These are phyloP conservation scores for Microthyrium microscopicum DNA, from an alignment of 2,329 filamentous ascomycete genomes.

Conservation along the genomic window DNA sequence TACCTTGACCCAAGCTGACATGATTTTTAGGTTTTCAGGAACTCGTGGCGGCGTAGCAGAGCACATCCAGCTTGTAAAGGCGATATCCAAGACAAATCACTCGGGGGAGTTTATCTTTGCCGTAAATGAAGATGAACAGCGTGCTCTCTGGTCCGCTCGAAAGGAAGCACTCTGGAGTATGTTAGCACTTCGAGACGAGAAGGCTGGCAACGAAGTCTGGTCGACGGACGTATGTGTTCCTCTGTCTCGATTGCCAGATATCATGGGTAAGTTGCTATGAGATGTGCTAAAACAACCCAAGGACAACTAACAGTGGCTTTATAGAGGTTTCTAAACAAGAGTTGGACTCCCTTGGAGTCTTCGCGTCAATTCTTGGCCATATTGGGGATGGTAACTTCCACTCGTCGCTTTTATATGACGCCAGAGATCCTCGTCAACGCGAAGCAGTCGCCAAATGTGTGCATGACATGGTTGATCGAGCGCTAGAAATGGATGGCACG, in stretches of 20 bases:
- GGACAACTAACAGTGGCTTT: background rate
- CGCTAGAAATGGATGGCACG: slow-evolving; percentile 84
- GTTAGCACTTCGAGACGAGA: slow-evolving; percentile 36
- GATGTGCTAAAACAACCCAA: background rate
- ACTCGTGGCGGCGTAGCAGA: slow-evolving; percentile 60
- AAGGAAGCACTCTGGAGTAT: slow-evolving; percentile 47
- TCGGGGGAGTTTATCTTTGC: slow-evolving; percentile 39
- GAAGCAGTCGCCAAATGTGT: slow-evolving; percentile 67
- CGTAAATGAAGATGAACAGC: slow-evolving; percentile 34
- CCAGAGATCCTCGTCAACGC: slow-evolving; percentile 48
- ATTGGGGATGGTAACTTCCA: slow-evolving; percentile 94
- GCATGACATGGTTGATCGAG: slow-evolving; percentile 79
- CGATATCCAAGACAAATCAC: slow-evolving; percentile 46
- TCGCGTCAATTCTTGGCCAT: slow-evolving; percentile 76
- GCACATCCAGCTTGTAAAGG: slow-evolving; percentile 52
- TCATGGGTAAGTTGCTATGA: slow-evolving; percentile 34
- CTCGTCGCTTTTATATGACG: slow-evolving; percentile 78
- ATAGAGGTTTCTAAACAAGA: slow-evolving; percentile 74
- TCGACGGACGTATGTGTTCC: slow-evolving; percentile 57
- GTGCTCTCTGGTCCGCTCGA: slow-evolving; percentile 41
- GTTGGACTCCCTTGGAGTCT: slow-evolving; percentile 69
- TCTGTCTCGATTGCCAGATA: slow-evolving; percentile 50
- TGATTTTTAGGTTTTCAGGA: slow-evolving; percentile 44
- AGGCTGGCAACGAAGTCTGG: slow-evolving; percentile 41
- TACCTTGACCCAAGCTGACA: slow-evolving; percentile 12